Conservation (phyloP, 1,284 basidiomycete genomes). For the Prillingera fragicola region DNA sequence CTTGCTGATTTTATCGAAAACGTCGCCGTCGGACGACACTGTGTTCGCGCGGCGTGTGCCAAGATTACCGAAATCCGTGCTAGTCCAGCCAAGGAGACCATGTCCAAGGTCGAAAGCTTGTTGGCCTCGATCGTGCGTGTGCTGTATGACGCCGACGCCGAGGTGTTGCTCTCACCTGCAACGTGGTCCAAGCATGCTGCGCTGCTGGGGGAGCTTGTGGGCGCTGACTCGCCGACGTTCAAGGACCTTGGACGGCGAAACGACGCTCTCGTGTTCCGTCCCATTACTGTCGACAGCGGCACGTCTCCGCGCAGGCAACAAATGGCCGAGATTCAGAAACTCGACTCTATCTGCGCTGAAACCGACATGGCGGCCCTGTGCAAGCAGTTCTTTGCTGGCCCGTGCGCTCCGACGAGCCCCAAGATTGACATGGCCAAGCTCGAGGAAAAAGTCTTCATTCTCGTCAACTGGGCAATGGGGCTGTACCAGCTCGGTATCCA, state of each 20-base stretch:
- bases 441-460: slow-evolving; percentile 62
- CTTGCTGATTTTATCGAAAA: slow-evolving; percentile 61
- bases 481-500: slow-evolving; percentile 78
- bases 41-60: slow-evolving; percentile 33
- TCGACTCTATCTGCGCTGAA: slow-evolving; percentile 70
- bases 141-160: slow-evolving; percentile 28
- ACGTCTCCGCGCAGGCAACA: slow-evolving; percentile 49
- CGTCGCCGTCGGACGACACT: slow-evolving; percentile 29
- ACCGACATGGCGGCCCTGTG: slow-evolving; percentile 58
- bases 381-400: slow-evolving; percentile 57
- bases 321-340: slow-evolving; percentile 71
- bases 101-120: slow-evolving; percentile 30
- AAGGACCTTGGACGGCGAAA: slow-evolving; percentile 61
- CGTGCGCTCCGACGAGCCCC: slow-evolving; percentile 40
- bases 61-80: slow-evolving; percentile 58
- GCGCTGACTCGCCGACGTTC: slow-evolving; percentile 11
- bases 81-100: slow-evolving; percentile 22
- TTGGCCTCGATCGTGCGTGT: slow-evolving; percentile 32
- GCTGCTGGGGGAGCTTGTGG: slow-evolving; percentile 23
- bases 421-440: slow-evolving; percentile 48
- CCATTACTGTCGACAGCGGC: slow-evolving; percentile 51
- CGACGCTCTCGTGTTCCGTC: slow-evolving; percentile 68
- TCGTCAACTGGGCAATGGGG: slow-evolving; percentile 82
- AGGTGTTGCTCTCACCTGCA: slow-evolving; percentile 37
- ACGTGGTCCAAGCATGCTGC: slow-evolving; percentile 55